Conservation (phyloP, 495 filamentous ascomycete genomes). For the Penicillium silybi region DNA sequence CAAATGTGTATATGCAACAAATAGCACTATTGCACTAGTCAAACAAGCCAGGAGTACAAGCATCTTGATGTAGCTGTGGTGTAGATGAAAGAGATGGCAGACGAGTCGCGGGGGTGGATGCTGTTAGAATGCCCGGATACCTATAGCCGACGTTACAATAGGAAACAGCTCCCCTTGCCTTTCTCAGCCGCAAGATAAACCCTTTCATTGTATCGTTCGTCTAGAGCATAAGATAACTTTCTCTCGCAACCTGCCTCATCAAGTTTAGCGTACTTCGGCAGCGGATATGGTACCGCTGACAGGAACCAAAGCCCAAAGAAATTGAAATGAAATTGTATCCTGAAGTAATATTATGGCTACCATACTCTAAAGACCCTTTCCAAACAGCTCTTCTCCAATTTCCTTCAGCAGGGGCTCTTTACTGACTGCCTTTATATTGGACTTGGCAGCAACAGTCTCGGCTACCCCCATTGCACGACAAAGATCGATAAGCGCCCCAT, state of each 20-base stretch:
- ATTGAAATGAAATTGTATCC: background rate
- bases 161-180: too few species aligned
- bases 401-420: conserved; percentile 57
- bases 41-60: too few species aligned
- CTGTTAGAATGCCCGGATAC: too few species aligned
- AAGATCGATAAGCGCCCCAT: conserved; percentile 72
- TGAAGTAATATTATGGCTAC: background rate
- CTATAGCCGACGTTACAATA: too few species aligned
- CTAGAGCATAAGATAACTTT: background rate
- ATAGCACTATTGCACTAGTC: too few species aligned
- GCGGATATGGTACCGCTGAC: background rate
- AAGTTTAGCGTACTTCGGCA: background rate
- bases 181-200: background rate
- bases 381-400: conserved; percentile 49
- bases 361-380: conserved; percentile 28
- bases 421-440: conserved; percentile 41
- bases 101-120: too few species aligned
- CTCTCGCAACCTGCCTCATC: background rate
- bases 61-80: too few species aligned
- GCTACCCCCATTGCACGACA: conserved; percentile 66
- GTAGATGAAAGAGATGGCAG: too few species aligned
- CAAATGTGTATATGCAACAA: too few species aligned
- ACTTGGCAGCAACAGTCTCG: conserved; percentile 54
- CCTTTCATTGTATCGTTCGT: too few species aligned
- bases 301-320: background rate